Conservation (phyloP, 169 alveolate species). For the Cystoisospora suis region DNA sequence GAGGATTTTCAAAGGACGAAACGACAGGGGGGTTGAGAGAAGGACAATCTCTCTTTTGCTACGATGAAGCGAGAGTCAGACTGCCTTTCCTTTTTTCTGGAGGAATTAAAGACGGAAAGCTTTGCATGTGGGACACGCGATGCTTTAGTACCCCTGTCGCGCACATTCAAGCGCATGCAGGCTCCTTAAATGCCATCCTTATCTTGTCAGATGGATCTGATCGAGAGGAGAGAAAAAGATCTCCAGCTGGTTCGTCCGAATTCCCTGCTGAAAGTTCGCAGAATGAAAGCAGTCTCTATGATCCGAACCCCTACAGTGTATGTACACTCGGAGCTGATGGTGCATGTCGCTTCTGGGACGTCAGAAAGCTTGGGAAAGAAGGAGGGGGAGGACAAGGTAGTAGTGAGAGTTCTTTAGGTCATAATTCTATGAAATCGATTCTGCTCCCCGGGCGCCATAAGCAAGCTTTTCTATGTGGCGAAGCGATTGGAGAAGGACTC, state of each 20-base stretch:
- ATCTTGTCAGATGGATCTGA: neutral
- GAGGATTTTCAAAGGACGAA: too few relatives aligned
- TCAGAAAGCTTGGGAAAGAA: neutral
- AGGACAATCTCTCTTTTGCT: too few relatives aligned
- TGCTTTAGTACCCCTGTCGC: conserved; percentile 38
- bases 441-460: neutral
- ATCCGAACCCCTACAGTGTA: neutral
- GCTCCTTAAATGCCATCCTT: conserved; percentile 23
- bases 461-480: conserved; percentile 44
- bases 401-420: too few relatives aligned
- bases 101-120: conserved; percentile 27
- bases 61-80: neutral
- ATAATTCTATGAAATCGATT: too few relatives aligned
- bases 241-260: too few relatives aligned
- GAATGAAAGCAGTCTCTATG: too few relatives aligned
- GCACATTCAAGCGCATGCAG: conserved; percentile 31
- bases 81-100: conserved; percentile 46
- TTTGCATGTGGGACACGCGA: conserved; percentile 47
- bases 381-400: too few relatives aligned
- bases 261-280: too few relatives aligned
- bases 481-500: neutral
- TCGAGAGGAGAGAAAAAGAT: too few relatives aligned
- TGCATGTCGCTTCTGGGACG: conserved; percentile 40
- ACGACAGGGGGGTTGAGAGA: too few relatives aligned
- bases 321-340: conserved; percentile 52